Conservation (phyloP, 1,284 basidiomycete species). For the Moniliella sp. region DNA sequence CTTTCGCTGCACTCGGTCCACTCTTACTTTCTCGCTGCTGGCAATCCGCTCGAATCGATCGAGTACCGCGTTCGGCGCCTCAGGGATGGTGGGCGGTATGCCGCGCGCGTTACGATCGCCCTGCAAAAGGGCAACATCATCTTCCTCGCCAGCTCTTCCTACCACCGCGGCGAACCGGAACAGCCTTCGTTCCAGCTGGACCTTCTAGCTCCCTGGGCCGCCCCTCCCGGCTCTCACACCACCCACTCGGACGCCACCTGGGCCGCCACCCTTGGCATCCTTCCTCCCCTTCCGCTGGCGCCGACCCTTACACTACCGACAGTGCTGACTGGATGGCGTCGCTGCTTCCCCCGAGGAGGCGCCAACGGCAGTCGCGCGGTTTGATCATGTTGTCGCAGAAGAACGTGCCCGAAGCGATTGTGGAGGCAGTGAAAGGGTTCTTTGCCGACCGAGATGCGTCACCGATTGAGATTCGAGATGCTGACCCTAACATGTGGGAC, state of each 20-base stretch:
- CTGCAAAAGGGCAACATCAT: conserved; percentile 15
- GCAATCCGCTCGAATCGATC: conserved; percentile 15
- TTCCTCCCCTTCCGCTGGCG: neutral
- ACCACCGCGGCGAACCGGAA: conserved; percentile 20
- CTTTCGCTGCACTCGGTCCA: conserved; percentile 16
- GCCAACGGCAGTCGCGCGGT: neutral
- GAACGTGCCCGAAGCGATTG: conserved; percentile 4
- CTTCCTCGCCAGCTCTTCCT: conserved; percentile 23
- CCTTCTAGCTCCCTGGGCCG: no score
- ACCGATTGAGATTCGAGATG: conserved; percentile 21
- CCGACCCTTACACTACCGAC: neutral
- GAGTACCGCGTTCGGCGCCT: conserved; percentile 20
- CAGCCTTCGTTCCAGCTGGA: conserved; percentile 21
- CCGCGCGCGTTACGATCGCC: conserved; percentile 22
- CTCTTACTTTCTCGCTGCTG: conserved; percentile 25
- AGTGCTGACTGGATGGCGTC: neutral
- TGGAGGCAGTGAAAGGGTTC: conserved; percentile 10
- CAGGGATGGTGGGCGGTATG: conserved; percentile 26
- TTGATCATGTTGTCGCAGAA: conserved; percentile 5
- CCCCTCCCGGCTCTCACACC: conserved; percentile 11
- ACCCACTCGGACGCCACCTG: neutral
- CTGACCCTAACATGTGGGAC: conserved; percentile 7
- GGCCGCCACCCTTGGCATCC: neutral
- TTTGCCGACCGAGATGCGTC: conserved; percentile 13
- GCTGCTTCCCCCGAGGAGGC: neutral